These are phyloP conservation scores for Entomophthora muscae DNA, from an alignment of 371 early-diverging fungal genomes.

Conservation along the genomic window DNA sequence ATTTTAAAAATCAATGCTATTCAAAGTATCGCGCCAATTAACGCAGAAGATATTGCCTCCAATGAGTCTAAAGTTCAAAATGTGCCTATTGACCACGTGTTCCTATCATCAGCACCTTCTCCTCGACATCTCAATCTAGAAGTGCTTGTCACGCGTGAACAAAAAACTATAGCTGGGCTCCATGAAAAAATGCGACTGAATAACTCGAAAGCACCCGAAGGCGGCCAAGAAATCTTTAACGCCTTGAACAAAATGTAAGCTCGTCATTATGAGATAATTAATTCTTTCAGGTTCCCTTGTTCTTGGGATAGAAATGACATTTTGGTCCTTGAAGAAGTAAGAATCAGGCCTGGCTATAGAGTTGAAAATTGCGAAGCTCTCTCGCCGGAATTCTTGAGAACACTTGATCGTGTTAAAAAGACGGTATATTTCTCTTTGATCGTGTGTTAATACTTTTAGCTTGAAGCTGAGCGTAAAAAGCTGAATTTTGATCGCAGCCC, in stretches of 20 bases:
- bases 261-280: neutral
- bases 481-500: neutral
- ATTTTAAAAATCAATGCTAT: conserved; percentile 1
- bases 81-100: conserved; percentile 9
- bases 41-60: neutral
- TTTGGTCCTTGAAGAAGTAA: conserved; percentile 67
- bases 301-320: conserved; percentile 59
- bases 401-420: conserved; percentile 54
- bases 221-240: conserved; percentile 59
- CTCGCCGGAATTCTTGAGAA: conserved; percentile 25
- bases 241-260: conserved; percentile 55
- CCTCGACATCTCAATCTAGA: conserved; percentile 27
- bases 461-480: neutral
- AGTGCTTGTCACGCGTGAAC: conserved; percentile 36
- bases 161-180: conserved; percentile 29
- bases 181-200: conserved; percentile 34
- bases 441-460: neutral
- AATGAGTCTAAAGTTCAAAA: neutral
- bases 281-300: conserved; percentile 58
- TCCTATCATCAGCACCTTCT: conserved; percentile 16
- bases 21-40: neutral
- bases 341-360: conserved; percentile 53
- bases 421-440: conserved; percentile 26
- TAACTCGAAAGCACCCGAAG: conserved; percentile 53
- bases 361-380: conserved; percentile 49